Conservation (phyloP, 176 grass and related monocot genomes). For the Tillandsia fasciculata region DNA sequence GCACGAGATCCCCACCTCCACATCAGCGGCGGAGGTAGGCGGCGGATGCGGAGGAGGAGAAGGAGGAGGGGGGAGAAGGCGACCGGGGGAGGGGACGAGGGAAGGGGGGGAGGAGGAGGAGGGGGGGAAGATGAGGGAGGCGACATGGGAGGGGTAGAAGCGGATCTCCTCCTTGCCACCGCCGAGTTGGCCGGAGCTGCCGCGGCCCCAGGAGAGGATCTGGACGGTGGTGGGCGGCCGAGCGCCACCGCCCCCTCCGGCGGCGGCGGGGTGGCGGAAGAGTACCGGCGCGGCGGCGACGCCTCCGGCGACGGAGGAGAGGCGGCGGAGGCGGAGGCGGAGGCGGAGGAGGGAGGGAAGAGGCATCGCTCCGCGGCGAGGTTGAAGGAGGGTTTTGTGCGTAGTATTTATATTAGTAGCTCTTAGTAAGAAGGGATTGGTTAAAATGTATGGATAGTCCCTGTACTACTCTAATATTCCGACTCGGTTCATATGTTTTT, state of each 20-base stretch:
- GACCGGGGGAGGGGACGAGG: conserved; percentile 46
- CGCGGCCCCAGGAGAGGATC: conserved; percentile 83
- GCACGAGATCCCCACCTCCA: conserved; percentile 78
- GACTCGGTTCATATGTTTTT: no score
- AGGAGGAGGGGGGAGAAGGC: conserved; percentile 12
- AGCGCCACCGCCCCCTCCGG: not conserved
- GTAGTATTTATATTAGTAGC: no score
- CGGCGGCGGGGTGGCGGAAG: conserved; percentile 3
- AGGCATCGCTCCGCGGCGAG: not conserved
- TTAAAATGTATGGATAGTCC: no score
- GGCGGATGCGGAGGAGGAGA: not conserved
- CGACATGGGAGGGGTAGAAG: conserved; percentile 65
- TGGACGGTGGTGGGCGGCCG: conserved; percentile 16
- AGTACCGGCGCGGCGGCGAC: conserved; percentile 20
- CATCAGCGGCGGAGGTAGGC: not conserved
- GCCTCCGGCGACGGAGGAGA: conserved; percentile 26
- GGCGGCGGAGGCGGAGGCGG: conserved; percentile 21
- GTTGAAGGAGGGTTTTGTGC: not conserved
- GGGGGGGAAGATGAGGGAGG: conserved; percentile 43
- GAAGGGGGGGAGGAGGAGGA: conserved; percentile 16
- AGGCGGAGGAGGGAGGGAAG: not conserved
- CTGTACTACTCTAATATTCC: no score
- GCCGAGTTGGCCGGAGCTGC: conserved; percentile 78
- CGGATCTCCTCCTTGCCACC: conserved; percentile 83
- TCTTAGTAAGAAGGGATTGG: no score